phyloP scores from a whole-genome alignment of 768 basidiomycete genomes.

The Tricholoma saponaceum region DNA sequence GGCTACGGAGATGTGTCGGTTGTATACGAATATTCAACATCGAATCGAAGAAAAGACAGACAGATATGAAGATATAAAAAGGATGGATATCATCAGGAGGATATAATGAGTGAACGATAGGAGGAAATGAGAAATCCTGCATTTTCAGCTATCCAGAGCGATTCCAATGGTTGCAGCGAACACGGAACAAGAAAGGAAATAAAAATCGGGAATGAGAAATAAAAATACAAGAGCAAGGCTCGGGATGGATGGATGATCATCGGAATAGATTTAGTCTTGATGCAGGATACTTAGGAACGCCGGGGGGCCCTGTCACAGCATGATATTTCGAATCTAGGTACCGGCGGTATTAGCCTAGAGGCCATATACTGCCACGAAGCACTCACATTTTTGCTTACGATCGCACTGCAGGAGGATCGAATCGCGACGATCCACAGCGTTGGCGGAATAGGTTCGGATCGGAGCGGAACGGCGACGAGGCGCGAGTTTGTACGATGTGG shows the following conservation, averaged over 20 bases:
- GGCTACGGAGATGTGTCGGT: too few relatives aligned
- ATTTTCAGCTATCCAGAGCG: neutral
- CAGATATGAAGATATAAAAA: too few relatives aligned
- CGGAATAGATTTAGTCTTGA: too few relatives aligned
- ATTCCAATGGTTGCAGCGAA: neutral
- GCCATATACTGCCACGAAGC: neutral
- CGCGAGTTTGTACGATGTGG: neutral
- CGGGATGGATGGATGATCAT: too few relatives aligned
- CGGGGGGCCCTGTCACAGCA: constrained; percentile 41
- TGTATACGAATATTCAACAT: too few relatives aligned
- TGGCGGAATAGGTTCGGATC: neutral
- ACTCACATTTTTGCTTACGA: constrained; percentile 72
- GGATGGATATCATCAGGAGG: neutral
- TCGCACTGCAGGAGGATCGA: constrained; percentile 37
- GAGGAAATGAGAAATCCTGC: neutral
- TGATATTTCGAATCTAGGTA: constrained; percentile 47
- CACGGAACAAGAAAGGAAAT: neutral
- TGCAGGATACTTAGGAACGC: too few relatives aligned
- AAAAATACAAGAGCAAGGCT: neutral
- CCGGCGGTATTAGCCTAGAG: neutral
- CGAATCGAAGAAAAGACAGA: too few relatives aligned
- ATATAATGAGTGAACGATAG: neutral
- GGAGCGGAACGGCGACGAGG: neutral
- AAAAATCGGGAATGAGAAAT: neutral
- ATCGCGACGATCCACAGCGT: neutral